phyloP scores from a whole-genome alignment of 495 filamentous ascomycete species.

The Pseudevernia furfuracea region DNA sequence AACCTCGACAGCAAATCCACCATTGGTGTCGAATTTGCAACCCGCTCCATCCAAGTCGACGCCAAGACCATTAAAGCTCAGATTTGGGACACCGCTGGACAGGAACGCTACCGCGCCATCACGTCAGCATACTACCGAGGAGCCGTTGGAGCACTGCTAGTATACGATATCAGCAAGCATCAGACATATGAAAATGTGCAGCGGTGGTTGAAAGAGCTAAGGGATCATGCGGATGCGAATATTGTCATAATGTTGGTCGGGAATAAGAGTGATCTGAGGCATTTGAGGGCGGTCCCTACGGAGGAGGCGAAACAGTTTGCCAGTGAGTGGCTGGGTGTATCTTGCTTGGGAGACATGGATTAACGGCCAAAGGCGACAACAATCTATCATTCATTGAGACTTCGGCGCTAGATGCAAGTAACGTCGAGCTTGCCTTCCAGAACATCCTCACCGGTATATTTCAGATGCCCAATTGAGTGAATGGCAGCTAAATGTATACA shows the following conservation, averaged over 20 bases:
- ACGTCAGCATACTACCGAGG: constrained; percentile 98
- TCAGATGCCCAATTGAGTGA: neutral
- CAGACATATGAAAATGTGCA: constrained; percentile 99
- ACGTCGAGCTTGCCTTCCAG: constrained; percentile 99
- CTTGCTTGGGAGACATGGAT: neutral
- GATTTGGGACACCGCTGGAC: constrained; percentile 99
- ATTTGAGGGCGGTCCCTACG: constrained; percentile 93
- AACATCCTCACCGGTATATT: constrained; percentile 91
- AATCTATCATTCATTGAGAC: constrained; percentile 98
- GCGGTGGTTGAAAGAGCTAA: constrained; percentile 97
- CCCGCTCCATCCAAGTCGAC: constrained; percentile 97
- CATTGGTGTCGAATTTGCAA: constrained; percentile 99
- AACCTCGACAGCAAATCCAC: constrained; percentile 99
- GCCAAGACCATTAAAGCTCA: constrained; percentile 99
- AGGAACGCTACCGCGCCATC: constrained; percentile 98
- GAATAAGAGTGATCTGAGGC: constrained; percentile 99
- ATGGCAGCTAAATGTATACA: constrained; percentile 32
- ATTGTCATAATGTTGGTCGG: constrained; percentile 99
- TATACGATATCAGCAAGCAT: constrained; percentile 99
- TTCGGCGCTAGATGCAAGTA: constrained; percentile 96
- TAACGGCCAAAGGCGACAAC: constrained; percentile 66
- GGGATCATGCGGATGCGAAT: constrained; percentile 96
- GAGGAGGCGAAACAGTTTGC: constrained; percentile 98
- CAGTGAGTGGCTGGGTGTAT: constrained; percentile 50
- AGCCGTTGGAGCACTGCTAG: constrained; percentile 91